Conservation (phyloP, 257 asterid species). For the Jacaranda mimosifolia region DNA sequence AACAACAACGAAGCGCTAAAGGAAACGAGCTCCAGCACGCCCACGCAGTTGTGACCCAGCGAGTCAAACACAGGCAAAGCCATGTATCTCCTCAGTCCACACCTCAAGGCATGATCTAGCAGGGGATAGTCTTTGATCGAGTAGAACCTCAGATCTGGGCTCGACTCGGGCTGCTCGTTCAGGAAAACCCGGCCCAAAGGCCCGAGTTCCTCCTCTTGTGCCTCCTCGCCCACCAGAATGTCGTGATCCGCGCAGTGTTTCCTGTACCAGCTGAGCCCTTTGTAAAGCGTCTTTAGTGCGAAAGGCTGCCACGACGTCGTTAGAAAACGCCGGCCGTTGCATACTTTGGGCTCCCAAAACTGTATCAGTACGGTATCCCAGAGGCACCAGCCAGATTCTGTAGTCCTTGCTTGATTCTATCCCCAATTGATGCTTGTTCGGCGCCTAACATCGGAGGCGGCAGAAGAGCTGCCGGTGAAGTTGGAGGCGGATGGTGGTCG, state of each 20-base stretch:
- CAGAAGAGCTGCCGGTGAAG: too few species aligned
- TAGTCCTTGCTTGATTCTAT: neutral
- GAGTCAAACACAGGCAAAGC: neutral
- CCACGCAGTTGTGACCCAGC: neutral
- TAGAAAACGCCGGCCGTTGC: neutral
- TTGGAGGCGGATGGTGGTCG: neutral
- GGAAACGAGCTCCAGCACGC: conserved; percentile 1
- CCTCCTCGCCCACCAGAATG: neutral
- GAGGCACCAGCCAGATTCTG: neutral
- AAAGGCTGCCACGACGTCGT: neutral
- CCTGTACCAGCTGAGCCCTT: conserved; percentile 3
- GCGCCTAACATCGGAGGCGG: too few species aligned
- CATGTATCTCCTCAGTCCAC: conserved; percentile 3
- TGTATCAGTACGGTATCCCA: neutral
- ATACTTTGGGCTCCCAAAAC: neutral
- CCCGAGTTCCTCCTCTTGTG: neutral
- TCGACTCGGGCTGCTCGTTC: neutral
- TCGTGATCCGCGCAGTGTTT: neutral
- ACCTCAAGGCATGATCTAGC: neutral
- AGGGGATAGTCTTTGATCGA: neutral
- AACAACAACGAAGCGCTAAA: neutral
- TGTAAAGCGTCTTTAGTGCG: neutral
- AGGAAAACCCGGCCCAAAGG: neutral
- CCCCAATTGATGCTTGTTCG: neutral
- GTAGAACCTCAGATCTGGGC: conserved; percentile 1